Evolutionary conservation across 129 eudicot species (phyloP), one percentile per base, ranked within the genome.

Genomic region (Tagetes patula): DNA sequence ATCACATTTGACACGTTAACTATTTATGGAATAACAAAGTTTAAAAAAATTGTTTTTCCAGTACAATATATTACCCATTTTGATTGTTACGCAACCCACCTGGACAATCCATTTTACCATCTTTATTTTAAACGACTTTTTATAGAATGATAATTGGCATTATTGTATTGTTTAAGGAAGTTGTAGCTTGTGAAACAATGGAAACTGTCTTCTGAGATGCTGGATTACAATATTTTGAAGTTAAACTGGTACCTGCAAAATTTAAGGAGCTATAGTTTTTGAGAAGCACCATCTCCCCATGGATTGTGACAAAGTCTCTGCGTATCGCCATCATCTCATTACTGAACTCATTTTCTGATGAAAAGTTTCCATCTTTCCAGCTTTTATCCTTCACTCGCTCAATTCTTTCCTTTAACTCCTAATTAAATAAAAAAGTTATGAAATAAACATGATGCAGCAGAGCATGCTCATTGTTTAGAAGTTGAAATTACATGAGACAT

Each of bases 261-360:
- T 94, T 94, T 50, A 94, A 86, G 80, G 93, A 88, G 85, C 99
- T 90, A 67, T 94, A 94, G 67, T 85, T 94, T 83, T 88, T 90
- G 10, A 94, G 94, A 80, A 94, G 97, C 81, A 94, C 96, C 99
- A 90, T 88, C 67, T 94, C 96, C 64, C 97, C 99, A 59, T 90
- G 89, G 66, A 90, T 94, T 27, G 91, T 65, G 56, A 88, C 93
- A 66, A 88, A 90, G 50, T 94, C 97, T 73, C 71, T 86, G 50
- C 92, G 96, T 73, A 94, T 88, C 43, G 73, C 88, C 87, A 91
- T 84, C 82, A 84, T 82, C 62, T 88, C 92, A 45, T 84, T 83
- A 68, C 84, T 81, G 75, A 84, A 79, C 74, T 91, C 93, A 38
- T 79, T 71, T 76, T 81, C 92, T 12, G 88, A 84, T 13, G 96